These are phyloP conservation scores for Elsinoe arachidis DNA, from an alignment of 2,329 filamentous ascomycete genomes.

Conservation along the genomic window DNA sequence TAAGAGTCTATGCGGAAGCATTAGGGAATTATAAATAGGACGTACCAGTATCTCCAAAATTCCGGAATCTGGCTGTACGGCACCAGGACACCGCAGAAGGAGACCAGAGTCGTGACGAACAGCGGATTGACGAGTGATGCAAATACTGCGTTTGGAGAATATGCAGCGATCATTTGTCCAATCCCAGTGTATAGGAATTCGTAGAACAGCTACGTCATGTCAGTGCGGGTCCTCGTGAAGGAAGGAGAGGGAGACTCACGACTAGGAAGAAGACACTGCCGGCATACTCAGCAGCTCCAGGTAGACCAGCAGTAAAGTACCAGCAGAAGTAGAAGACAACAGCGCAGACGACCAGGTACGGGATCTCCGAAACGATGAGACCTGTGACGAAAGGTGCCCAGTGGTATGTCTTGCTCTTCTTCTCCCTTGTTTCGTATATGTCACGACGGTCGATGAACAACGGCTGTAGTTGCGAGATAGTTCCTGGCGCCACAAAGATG, in stretches of 20 bases:
- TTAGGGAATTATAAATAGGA: too few relatives aligned
- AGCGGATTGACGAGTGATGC: slow-evolving; percentile 47
- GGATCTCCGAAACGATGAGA: slow-evolving; percentile 60
- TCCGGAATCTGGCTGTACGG: slow-evolving; percentile 47
- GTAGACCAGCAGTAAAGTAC: slow-evolving; percentile 54
- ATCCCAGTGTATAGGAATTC: slow-evolving; percentile 48
- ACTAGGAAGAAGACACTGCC: slow-evolving; percentile 25
- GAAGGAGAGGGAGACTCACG: too few relatives aligned
- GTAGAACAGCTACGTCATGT: too few relatives aligned
- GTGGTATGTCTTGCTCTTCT: slow-evolving; percentile 47
- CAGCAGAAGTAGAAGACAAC: slow-evolving; percentile 54
- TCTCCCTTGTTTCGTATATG: slow-evolving; percentile 51
- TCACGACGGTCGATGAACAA: slow-evolving; percentile 47
- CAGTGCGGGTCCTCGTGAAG: too few relatives aligned
- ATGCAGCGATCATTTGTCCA: slow-evolving; percentile 60
- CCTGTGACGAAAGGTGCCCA: slow-evolving; percentile 62
- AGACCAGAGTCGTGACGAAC: slow-evolving; percentile 31
- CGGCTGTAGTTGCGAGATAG: slow-evolving; percentile 25
- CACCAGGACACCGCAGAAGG: slow-evolving; percentile 48
- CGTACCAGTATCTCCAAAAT: slow-evolving; percentile 58
- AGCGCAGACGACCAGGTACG: slow-evolving; percentile 51
- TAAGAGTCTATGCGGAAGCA: too few relatives aligned
- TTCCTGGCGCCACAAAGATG: slow-evolving; percentile 1
- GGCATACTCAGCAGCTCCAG: slow-evolving; percentile 48
- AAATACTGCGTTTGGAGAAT: slow-evolving; percentile 56